Evolutionary conservation across 306 rosid species (phyloP).

Genomic region (Inga leiocalycina): DNA sequence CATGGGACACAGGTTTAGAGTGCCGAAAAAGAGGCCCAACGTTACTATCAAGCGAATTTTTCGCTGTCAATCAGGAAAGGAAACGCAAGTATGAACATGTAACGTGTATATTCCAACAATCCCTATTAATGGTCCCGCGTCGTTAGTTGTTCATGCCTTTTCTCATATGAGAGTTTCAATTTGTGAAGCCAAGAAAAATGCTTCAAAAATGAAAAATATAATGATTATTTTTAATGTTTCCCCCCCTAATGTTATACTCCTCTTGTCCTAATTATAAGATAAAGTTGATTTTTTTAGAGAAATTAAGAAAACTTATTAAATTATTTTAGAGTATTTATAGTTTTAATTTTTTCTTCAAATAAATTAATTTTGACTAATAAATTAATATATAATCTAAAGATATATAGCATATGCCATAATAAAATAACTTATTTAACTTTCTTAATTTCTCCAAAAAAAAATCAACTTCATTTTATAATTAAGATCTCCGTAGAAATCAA

Average conservation of each 20-base stretch:
- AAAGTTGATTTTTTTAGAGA: no score
- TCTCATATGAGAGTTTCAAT: background rate
- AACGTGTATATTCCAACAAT: background rate
- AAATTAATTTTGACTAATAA: no score
- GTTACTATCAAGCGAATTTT: background rate
- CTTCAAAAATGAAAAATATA: background rate
- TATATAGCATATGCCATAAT: no score
- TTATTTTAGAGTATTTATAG: no score
- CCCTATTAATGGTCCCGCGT: background rate
- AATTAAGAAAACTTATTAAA: no score
- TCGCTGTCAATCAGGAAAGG: background rate
- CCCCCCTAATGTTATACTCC: background rate
- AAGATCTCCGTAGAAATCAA: background rate
- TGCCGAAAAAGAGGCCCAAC: background rate
- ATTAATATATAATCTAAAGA: no score
- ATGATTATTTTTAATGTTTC: background rate
- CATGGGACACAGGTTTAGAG: background rate
- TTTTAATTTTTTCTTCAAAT: no score
- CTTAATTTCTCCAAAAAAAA: no score
- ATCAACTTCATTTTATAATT: no score
- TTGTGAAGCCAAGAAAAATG: background rate
- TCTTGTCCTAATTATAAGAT: no score
- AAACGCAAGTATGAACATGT: background rate
- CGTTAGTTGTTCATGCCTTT: background rate
- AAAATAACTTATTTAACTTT: no score